Evolutionary conservation across 768 basidiomycete genomes (phyloP).

Genomic region (Candolleomyces aberdarensis): DNA sequence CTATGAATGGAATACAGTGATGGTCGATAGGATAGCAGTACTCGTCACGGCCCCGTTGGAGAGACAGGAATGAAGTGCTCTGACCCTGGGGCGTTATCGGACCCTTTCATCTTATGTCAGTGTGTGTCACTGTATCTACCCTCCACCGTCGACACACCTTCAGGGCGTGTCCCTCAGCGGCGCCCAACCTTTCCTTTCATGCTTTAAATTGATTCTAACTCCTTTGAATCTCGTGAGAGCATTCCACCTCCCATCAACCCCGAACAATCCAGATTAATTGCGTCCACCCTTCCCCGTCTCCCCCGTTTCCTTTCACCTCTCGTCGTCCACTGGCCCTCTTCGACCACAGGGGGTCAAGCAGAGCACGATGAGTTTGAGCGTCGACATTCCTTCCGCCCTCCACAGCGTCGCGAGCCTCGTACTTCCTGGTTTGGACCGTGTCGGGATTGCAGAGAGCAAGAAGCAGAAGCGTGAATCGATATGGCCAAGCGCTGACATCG

Average conservation of each 20-base stretch:
- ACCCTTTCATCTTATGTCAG: neutral
- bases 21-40: too few relatives aligned
- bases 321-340: neutral
- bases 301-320: neutral
- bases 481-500: conserved; percentile 11
- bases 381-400: too few relatives aligned
- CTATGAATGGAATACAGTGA: too few relatives aligned
- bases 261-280: conserved; percentile 2
- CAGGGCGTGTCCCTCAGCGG: neutral
- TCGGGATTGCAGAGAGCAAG: conserved; percentile 7
- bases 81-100: neutral
- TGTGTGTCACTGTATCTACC: neutral
- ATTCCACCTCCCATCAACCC: conserved; percentile 7
- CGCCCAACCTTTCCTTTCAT: neutral
- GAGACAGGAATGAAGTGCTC: neutral
- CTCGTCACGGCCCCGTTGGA: neutral
- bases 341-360: neutral
- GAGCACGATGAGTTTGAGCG: neutral
- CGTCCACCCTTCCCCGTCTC: conserved; percentile 2
- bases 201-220: conserved; percentile 1
- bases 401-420: conserved; percentile 1
- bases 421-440: neutral
- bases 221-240: conserved; percentile 6
- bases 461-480: conserved; percentile 9
- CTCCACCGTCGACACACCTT: neutral